Conservation (phyloP, 2,329 filamentous ascomycete species). For the Meredithiella fracta region DNA sequence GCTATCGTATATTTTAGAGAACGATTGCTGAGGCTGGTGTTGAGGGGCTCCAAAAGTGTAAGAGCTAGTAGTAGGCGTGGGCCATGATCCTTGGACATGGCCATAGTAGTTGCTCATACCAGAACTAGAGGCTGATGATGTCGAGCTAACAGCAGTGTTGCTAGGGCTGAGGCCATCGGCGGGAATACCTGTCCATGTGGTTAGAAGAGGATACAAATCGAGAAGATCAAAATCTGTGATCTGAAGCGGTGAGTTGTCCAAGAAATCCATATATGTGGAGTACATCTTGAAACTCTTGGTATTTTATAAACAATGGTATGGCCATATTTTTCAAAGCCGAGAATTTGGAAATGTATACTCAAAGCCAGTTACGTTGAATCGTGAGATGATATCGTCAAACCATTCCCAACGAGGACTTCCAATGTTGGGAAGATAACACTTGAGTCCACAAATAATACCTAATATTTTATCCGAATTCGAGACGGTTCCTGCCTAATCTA, state of each 20-base stretch:
- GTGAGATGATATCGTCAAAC: neutral
- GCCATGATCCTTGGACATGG: conserved; percentile 42
- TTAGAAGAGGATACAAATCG: conserved; percentile 2
- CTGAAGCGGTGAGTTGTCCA: neutral
- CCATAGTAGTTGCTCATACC: conserved; percentile 28
- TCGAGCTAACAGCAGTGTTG: conserved; percentile 38
- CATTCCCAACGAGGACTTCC: neutral
- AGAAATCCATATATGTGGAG: neutral
- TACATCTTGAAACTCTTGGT: neutral
- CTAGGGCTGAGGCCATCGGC: conserved; percentile 47
- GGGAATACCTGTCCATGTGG: conserved; percentile 25
- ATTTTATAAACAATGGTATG: neutral
- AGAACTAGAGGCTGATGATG: conserved; percentile 36
- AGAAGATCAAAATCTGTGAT: neutral
- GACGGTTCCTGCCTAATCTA: neutral
- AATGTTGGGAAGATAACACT: neutral
- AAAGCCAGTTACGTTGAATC: neutral
- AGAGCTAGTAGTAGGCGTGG: conserved; percentile 31
- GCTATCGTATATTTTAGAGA: conserved; percentile 8
- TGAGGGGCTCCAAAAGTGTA: conserved; percentile 38
- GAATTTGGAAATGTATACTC: neutral
- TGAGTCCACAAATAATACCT: neutral
- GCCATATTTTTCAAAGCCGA: neutral
- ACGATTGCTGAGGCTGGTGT: conserved; percentile 18
- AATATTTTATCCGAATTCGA: neutral